Evolutionary conservation across 306 rosid genomes (phyloP), one percentile per base, ranked within the genome.

Genomic region (Nissolia schottii): DNA sequence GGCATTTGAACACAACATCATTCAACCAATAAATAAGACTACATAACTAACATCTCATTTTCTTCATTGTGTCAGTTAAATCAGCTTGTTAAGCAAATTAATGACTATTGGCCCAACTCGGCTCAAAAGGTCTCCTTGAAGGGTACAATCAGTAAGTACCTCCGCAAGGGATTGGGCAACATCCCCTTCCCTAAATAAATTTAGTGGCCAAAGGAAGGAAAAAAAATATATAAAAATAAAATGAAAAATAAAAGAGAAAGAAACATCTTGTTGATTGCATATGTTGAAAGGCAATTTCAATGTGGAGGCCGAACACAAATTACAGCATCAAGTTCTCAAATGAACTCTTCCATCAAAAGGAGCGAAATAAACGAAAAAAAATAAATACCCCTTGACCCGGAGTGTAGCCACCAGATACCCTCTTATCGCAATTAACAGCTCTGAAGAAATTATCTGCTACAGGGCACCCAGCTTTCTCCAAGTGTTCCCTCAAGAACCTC

Each of bases 401-500:
- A 46, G 66, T 20, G 28, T 83, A 93, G 49, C 97, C 97, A 3
- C 96, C 97, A 12, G 85, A 77, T 4, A 71, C 3, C 58, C 8
- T 19, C 35, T 41, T 48, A 12, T 83, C 32, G 56, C 98, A 93
- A 51, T 78, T 67, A 40, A 80, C 79, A 34, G 95, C 87, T 81
- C 65, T 87, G 73, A 92, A 58, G 74, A 88, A 90, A 70, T 70
- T 80, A 28, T 90, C 85, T 11, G 84, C 83, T 20, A 90, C 66
- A 2, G 41, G 64, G 70, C 98, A 92, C 62, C 96, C 98, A 67
- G 93, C 77, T 85, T 88, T 84, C 80, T 82, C 89, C 79, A 90
- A 71, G 48, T 78, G 82, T 73, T 87, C 91, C 82, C 79, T 73
- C 73, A 92, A 78, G 75, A 88, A 88, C 45, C 71, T 90, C 84